These are phyloP conservation scores for Mucor irregularis DNA, from an alignment of 371 early-diverging fungal genomes.

Conservation along the genomic window DNA sequence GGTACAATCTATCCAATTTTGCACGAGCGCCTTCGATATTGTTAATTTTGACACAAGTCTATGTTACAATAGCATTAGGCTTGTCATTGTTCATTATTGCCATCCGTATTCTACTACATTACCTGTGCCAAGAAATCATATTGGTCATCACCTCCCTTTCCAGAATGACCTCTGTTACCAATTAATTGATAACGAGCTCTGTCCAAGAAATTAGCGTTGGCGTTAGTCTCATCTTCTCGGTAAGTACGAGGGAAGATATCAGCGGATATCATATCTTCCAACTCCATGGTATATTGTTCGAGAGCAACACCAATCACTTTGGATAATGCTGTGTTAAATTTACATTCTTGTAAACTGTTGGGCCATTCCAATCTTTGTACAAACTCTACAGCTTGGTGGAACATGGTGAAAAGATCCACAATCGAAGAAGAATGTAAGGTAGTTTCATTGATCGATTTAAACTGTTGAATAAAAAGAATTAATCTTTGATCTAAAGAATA, in stretches of 20 bases:
- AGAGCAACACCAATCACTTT: slow-evolving; percentile 60
- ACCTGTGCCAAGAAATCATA: slow-evolving; percentile 62
- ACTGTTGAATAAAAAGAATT: slow-evolving; percentile 41
- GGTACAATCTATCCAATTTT: slow-evolving; percentile 62
- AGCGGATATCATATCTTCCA: slow-evolving; percentile 42
- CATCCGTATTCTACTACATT: background rate
- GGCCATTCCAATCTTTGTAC: slow-evolving; percentile 79
- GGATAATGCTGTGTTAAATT: slow-evolving; percentile 70
- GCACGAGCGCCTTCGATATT: slow-evolving; percentile 68
- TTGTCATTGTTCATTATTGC: background rate
- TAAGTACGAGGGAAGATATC: slow-evolving; percentile 36
- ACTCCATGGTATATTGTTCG: slow-evolving; percentile 50
- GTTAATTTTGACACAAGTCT: slow-evolving; percentile 67
- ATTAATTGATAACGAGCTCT: slow-evolving; percentile 40
- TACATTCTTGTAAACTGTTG: slow-evolving; percentile 64
- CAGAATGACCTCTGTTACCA: slow-evolving; percentile 25
- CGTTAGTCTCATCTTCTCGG: slow-evolving; percentile 13
- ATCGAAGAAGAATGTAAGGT: slow-evolving; percentile 81
- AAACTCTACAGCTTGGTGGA: slow-evolving; percentile 74
- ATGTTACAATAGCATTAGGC: background rate
- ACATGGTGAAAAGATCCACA: slow-evolving; percentile 75
- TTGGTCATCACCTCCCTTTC: slow-evolving; percentile 36
- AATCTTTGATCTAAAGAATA: slow-evolving; percentile 7
- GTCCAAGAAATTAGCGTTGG: slow-evolving; percentile 33
- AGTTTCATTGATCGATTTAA: slow-evolving; percentile 57